A percentile compares a stretch with the other conserved stretches of the same genome.
Evolutionary conservation across 2,329 filamentous ascomycete species (phyloP).

Genomic region (Penicillium sp.): DNA sequence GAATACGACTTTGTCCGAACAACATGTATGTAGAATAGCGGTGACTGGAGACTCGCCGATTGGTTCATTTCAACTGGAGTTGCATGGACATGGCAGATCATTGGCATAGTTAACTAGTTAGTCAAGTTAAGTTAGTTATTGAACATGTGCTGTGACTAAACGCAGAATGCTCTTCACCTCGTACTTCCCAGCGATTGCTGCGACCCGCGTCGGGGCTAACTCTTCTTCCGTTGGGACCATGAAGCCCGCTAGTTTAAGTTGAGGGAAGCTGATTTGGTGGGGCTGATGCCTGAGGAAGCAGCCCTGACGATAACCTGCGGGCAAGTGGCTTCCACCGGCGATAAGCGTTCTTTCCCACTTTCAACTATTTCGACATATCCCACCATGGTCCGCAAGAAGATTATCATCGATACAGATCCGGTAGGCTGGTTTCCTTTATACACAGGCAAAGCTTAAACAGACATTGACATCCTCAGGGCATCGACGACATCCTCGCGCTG

Average conservation of each 20-base stretch:
- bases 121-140: no score
- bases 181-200: background rate
- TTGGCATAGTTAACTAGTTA: background rate
- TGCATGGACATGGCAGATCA: no score
- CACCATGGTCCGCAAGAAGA: conserved; percentile 67
- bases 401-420: conserved; percentile 97
- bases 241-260: background rate
- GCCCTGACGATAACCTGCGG: background rate
- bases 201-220: background rate
- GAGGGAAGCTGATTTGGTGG: background rate
- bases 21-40: background rate
- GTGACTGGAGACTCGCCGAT: background rate
- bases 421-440: conserved; percentile 49
- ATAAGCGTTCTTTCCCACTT: conserved; percentile 5
- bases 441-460: background rate
- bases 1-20: background rate
- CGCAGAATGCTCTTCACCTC: background rate
- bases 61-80: background rate
- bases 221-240: background rate
- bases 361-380: background rate
- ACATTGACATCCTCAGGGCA: conserved; percentile 53
- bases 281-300: conserved; percentile 14
- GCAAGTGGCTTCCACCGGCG: background rate
- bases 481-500: conserved; percentile 89
- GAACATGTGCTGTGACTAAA: background rate